Base-by-base conservation (phyloP, 139 green algal genomes). In the Chara braunii region DNA sequence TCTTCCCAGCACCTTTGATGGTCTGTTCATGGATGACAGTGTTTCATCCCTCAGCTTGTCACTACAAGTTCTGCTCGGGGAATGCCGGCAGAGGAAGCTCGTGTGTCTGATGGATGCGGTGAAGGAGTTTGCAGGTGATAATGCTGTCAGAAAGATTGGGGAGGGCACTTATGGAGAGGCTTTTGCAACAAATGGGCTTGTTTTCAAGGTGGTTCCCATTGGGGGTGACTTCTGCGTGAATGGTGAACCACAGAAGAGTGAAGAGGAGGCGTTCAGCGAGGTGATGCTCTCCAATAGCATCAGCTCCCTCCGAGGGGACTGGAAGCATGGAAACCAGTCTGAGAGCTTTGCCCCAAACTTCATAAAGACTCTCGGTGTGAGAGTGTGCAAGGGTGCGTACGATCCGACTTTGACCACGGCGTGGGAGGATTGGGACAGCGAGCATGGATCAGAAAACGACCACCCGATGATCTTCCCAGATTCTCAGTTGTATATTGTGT, bases 131-230 rank as follows among this genome's bases (percentile, higher is more conserved):
- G 35, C 29, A 28, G 8, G 8, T 7, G 29, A 14, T 6, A 55
- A 7, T 7, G 6, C 33, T 40, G 7, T 77, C 14, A 52, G 22
- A 28, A 88, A 85, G 71, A 72, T 93, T 9, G 89, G 91, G 1
- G 90, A 97, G 69, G 91, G 92, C 36, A 95, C 88, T 12, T 96
- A 90, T 74, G 92, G 90, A 2, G 90, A 96, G 78, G 90, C 85
- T 3, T 94, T 89, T 68, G 85, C 78, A 48, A 68, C 64, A 8
- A 62, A 57, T 2, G 61, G 58, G 34, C 45, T 78, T 1, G 64
- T 77, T 22, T 60, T 74, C 72, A 95, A 95, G 68, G 83, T 98
- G 32, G 83, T 98, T 33, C 92, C 92, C n/a, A 89, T 98, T 62
- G 92, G 92, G 55, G 90, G 91, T 8, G 43, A 60, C 2, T 48